Conservation (phyloP, 2,329 filamentous ascomycete species). For the Arthrobotrys megalospora region DNA sequence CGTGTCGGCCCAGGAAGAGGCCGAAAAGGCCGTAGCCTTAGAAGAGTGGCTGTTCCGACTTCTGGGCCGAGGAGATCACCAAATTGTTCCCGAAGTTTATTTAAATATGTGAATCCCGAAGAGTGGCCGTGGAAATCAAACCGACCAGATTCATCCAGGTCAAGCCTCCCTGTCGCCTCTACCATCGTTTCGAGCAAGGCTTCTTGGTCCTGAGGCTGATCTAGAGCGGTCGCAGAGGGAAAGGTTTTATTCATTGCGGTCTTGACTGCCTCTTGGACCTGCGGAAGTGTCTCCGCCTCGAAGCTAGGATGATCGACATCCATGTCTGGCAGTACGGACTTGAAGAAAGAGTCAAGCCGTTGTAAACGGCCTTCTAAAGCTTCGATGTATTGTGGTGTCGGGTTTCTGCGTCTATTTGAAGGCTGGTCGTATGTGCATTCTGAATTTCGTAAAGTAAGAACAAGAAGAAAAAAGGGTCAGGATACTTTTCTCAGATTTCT, state of each 20-base stretch:
- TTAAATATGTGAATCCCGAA: conserved; percentile 89
- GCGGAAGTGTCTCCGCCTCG: conserved; percentile 74
- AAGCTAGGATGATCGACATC: conserved; percentile 88
- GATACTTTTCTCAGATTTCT: no score
- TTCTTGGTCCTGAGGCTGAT: conserved; percentile 73
- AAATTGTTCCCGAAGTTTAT: conserved; percentile 88
- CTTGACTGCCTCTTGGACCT: conserved; percentile 57
- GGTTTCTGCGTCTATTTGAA: conserved; percentile 90
- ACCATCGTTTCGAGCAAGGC: conserved; percentile 93
- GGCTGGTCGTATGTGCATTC: conserved; percentile 97
- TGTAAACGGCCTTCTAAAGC: conserved; percentile 86
- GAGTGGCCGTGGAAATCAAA: conserved; percentile 97
- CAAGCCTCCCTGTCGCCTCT: conserved; percentile 88
- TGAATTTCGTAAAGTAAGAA: conserved; percentile 69
- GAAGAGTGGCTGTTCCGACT: conserved; percentile 65
- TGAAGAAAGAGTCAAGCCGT: conserved; percentile 84
- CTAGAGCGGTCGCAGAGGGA: conserved; percentile 59
- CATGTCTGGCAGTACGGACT: conserved; percentile 84
- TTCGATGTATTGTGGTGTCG: conserved; percentile 92
- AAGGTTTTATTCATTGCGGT: conserved; percentile 49
- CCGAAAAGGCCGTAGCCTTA: conserved; percentile 73
- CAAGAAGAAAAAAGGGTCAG: not conserved
- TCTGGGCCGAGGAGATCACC: conserved; percentile 80
- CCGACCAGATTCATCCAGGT: conserved; percentile 89
- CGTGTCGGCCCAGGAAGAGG: conserved; percentile 75